Conservation (phyloP, 352 stramenopile species). For the Globisporangium perplexum region DNA sequence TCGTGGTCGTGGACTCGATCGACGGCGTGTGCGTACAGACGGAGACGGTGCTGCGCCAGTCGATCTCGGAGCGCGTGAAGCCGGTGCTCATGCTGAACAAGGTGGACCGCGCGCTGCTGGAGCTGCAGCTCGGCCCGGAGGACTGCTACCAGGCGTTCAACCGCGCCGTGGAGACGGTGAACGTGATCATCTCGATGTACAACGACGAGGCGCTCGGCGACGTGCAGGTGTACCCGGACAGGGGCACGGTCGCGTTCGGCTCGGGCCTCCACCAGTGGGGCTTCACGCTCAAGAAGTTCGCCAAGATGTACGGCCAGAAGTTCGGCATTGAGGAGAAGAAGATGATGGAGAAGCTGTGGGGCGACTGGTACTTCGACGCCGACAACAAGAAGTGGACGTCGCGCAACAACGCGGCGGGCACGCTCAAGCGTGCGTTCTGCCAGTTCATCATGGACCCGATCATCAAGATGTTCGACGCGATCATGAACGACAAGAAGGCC, state of each 20-base stretch:
- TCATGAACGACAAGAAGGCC: constrained; percentile 99
- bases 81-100: constrained; percentile 99
- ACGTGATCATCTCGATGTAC: constrained; percentile 99
- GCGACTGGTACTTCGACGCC: constrained; percentile 97
- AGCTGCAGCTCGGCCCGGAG: constrained; percentile 98
- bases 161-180: constrained; percentile 98
- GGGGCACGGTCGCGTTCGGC: constrained; percentile 98
- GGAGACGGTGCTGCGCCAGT: constrained; percentile 98
- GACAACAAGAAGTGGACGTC: constrained; percentile 96
- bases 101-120: constrained; percentile 97
- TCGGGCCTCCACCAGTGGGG: constrained; percentile 99
- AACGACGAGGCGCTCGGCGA: constrained; percentile 97
- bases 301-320: constrained; percentile 97
- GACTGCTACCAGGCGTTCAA: constrained; percentile 99
- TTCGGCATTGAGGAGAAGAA: constrained; percentile 98
- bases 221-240: constrained; percentile 97
- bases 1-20: constrained; percentile 99
- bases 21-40: constrained; percentile 99
- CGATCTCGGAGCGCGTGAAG: constrained; percentile 96
- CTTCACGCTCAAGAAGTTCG: constrained; percentile 99
- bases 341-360: constrained; percentile 99
- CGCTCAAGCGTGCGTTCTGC: constrained; percentile 98
- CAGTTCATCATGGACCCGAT: constrained; percentile 99
- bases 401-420: constrained; percentile 90
- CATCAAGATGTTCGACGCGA: constrained; percentile 99